These are phyloP conservation scores for Leccinum insigne DNA, from an alignment of 1,284 basidiomycete species.

Conservation along the genomic window DNA sequence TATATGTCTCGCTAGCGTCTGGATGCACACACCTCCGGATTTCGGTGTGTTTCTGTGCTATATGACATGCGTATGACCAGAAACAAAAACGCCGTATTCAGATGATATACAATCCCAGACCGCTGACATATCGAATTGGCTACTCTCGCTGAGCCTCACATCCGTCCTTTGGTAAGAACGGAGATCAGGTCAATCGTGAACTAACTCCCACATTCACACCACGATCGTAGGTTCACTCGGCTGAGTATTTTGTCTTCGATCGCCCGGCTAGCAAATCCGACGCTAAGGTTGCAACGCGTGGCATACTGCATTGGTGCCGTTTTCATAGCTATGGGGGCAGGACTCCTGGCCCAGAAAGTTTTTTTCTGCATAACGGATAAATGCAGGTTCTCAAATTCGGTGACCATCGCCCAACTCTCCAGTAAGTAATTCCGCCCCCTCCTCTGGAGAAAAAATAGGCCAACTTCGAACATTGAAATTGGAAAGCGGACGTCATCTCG, in stretches of 20 bases:
- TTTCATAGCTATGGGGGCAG: constrained; percentile 19
- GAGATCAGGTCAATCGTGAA: neutral
- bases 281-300: constrained; percentile 9
- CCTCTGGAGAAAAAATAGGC: neutral
- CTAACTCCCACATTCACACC: neutral
- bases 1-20: constrained; percentile 19
- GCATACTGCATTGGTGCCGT: constrained; percentile 20
- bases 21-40: constrained; percentile 10
- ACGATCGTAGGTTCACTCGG: constrained; percentile 20
- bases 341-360: constrained; percentile 23
- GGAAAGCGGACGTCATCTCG: constrained; percentile 23
- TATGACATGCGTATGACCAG: neutral
- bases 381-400: constrained; percentile 7
- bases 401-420: constrained; percentile 24
- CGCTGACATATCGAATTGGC: constrained; percentile 11
- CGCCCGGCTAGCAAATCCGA: constrained; percentile 21
- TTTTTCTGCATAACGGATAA: constrained; percentile 4
- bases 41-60: constrained; percentile 7
- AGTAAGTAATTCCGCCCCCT: constrained; percentile 15
- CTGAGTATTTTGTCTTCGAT: constrained; percentile 31
- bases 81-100: neutral
- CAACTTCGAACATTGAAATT: neutral
- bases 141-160: constrained; percentile 22
- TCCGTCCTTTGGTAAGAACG: constrained; percentile 20
- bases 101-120: neutral